Percentiles rank a stretch among this genome's conserved stretches.
phyloP scores from a whole-genome alignment of 2,329 filamentous ascomycete species.

The Zymoseptoria ardabiliae region DNA sequence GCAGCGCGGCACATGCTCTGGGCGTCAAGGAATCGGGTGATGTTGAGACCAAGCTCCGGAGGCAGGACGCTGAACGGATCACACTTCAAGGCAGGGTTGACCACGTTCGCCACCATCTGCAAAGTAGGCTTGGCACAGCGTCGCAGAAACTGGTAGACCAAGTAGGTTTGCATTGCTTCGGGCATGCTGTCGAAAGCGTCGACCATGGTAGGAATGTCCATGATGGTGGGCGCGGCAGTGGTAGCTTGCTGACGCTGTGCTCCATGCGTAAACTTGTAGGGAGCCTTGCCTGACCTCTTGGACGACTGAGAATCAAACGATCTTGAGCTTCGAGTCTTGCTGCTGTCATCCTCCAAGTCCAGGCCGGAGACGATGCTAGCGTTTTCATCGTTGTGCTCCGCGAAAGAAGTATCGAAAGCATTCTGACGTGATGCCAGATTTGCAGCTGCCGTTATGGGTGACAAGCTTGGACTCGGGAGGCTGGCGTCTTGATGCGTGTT shows the following conservation, averaged over 20 bases:
- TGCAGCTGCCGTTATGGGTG: conserved; percentile 78
- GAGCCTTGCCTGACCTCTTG: conserved; percentile 4
- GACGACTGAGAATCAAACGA: conserved; percentile 20
- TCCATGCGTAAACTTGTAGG: conserved; percentile 13
- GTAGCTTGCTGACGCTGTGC: conserved; percentile 6
- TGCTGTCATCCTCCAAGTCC: conserved; percentile 27
- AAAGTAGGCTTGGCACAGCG: conserved; percentile 82
- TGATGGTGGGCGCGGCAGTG: conserved; percentile 37
- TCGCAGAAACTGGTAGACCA: conserved; percentile 92
- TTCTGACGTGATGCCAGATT: conserved; percentile 36
- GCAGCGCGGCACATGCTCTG: conserved; percentile 82
- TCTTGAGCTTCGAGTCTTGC: conserved; percentile 17
- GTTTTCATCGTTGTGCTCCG: conserved; percentile 26
- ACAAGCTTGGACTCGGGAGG: conserved; percentile 87
- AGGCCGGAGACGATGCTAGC: conserved; percentile 28
- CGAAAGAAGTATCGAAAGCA: conserved; percentile 28
- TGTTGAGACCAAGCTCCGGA: conserved; percentile 76
- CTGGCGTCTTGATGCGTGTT: conserved; percentile 78
- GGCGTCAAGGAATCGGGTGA: conserved; percentile 78
- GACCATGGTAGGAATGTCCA: conserved; percentile 79
- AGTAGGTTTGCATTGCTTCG: conserved; percentile 82
- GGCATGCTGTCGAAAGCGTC: conserved; percentile 89
- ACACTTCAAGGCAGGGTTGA: conserved; percentile 90
- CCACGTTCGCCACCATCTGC: conserved; percentile 79
- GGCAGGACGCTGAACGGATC: conserved; percentile 84